These are phyloP conservation scores for Melampsora larici-populina DNA, from an alignment of 1,284 basidiomycete species.

Conservation along the genomic window DNA sequence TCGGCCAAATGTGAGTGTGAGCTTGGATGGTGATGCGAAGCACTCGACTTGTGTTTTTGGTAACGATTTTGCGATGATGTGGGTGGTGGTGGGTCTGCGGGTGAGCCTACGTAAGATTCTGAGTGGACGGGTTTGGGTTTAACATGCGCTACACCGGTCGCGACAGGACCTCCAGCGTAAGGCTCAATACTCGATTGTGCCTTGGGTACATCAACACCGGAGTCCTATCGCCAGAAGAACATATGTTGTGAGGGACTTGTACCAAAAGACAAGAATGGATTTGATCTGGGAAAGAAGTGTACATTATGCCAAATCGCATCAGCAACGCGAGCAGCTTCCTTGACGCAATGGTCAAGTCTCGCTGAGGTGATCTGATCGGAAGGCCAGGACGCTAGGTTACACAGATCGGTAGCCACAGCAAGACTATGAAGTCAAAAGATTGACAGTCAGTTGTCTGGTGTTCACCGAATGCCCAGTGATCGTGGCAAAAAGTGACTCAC, in stretches of 20 bases:
- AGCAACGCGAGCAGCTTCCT: not conserved
- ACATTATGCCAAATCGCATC: conserved; percentile 32
- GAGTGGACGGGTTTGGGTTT: not conserved
- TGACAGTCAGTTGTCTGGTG: not conserved
- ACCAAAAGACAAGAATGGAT: not conserved
- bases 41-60: no score
- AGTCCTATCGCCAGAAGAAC: not conserved
- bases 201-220: conserved; percentile 16
- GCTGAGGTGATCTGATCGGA: not conserved
- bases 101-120: not conserved
- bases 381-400: conserved; percentile 22
- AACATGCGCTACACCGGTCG: not conserved
- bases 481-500: not conserved
- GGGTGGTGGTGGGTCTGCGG: not conserved
- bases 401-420: conserved; percentile 25
- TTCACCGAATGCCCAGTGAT: not conserved
- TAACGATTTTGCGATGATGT: not conserved
- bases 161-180: not conserved
- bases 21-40: not conserved
- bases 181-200: not conserved
- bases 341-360: not conserved
- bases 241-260: not conserved
- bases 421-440: not conserved
- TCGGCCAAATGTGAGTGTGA: not conserved
- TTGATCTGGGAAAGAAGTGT: not conserved